A percentile compares a stretch with the other conserved stretches of the same genome.
Conservation (phyloP, 2,329 filamentous ascomycete species). For the Fusarium ambrosium region DNA sequence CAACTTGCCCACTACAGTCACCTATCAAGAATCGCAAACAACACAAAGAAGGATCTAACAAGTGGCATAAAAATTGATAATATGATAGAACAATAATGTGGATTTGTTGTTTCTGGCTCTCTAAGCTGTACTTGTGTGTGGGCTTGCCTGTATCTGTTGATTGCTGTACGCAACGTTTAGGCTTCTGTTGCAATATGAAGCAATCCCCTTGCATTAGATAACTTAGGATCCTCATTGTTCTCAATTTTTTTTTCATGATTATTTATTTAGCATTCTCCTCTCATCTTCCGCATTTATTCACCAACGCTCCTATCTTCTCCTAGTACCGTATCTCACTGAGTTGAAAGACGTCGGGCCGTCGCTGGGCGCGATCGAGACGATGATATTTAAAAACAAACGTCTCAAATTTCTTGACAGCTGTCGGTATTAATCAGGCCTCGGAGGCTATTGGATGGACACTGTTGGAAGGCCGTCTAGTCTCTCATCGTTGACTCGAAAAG, state of each 20-base stretch:
- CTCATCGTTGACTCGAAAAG: background rate
- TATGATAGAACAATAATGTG: background rate
- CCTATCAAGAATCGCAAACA: background rate
- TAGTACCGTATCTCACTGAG: background rate
- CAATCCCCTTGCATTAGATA: background rate
- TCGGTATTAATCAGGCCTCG: background rate
- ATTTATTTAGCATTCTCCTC: background rate
- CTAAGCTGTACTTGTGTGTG: background rate
- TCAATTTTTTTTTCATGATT: background rate
- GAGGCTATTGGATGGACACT: background rate
- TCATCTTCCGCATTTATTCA: background rate
- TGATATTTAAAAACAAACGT: background rate
- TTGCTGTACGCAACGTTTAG: background rate
- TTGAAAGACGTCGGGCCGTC: background rate
- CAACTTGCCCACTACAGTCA: background rate
- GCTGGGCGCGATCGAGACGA: background rate
- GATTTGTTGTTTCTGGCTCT: background rate
- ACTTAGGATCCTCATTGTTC: background rate
- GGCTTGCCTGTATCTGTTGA: background rate
- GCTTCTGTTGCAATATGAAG: background rate
- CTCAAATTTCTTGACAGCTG: background rate
- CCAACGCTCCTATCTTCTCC: background rate
- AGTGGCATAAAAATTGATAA: background rate
- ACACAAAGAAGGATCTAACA: background rate
- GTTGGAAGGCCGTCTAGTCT: background rate